Conservation (phyloP, 164 flowering plant species). For the Vitis vinifera region ASM3070453v1 NC_081809.1:24237001-24237500, state of each 20-base stretch:
- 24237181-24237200: slow-evolving; percentile 97
- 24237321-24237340: slow-evolving; percentile 85
- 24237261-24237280: slow-evolving; percentile 70
- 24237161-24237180: slow-evolving; percentile 95
- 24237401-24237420: slow-evolving; percentile 57
- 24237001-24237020: slow-evolving; percentile 24
- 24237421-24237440: slow-evolving; percentile 72
- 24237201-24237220: slow-evolving; percentile 84
- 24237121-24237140: slow-evolving; percentile 41
- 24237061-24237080: slow-evolving; percentile 45
- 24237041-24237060: slow-evolving; percentile 28
- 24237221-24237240: slow-evolving; percentile 76
- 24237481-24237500: slow-evolving; percentile 90
- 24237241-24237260: slow-evolving; percentile 68
- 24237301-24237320: slow-evolving; percentile 79
- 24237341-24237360: slow-evolving; percentile 81
- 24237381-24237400: too few relatives aligned
- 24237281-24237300: slow-evolving; percentile 88
- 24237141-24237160: slow-evolving; percentile 96
- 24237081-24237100: slow-evolving; percentile 40
- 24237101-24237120: slow-evolving; percentile 46
- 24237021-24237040: slow-evolving; percentile 24
- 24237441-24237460: slow-evolving; percentile 72
- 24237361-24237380: slow-evolving; percentile 21
- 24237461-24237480: slow-evolving; percentile 82